phyloP scores from a whole-genome alignment of 75 land plant species.

The Picea glauca region DNA sequence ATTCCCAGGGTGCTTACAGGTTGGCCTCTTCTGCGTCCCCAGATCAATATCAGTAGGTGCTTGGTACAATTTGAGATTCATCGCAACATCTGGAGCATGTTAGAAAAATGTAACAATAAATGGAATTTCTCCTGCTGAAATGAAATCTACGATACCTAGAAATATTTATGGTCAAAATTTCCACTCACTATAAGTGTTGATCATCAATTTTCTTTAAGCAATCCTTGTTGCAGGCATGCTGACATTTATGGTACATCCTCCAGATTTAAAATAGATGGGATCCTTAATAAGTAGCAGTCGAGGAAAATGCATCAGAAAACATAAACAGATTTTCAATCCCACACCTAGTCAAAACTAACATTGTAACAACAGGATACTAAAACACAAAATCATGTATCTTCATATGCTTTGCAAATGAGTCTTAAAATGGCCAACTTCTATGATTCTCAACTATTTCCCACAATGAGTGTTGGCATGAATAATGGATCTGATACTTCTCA shows the following conservation, averaged over 20 bases:
- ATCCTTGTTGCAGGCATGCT: not conserved
- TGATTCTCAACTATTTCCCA: not conserved
- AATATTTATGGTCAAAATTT: not conserved
- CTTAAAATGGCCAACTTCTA: not conserved
- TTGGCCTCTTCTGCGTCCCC: not conserved
- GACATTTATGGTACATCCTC: not conserved
- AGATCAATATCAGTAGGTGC: not conserved
- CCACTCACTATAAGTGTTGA: too few relatives aligned
- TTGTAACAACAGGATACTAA: slow-evolving; percentile 3
- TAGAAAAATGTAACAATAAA: not conserved
- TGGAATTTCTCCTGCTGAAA: slow-evolving; percentile 4
- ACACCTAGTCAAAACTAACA: not conserved
- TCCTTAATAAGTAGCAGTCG: not conserved
- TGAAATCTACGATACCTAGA: not conserved
- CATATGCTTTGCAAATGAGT: not conserved
- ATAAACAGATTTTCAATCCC: slow-evolving; percentile 1
- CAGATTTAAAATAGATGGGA: not conserved
- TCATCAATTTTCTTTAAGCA: not conserved
- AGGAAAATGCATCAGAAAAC: slow-evolving; percentile 1
- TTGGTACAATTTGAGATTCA: not conserved
- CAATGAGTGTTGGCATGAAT: not conserved
- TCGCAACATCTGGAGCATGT: not conserved
- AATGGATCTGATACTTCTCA: not conserved
- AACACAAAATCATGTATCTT: not conserved
- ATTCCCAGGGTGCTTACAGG: not conserved